Percentiles rank a stretch among this genome's conserved stretches.
Evolutionary conservation across 1,284 basidiomycete species (phyloP).

Genomic region (Phellopilus nigrolimitatus): DNA sequence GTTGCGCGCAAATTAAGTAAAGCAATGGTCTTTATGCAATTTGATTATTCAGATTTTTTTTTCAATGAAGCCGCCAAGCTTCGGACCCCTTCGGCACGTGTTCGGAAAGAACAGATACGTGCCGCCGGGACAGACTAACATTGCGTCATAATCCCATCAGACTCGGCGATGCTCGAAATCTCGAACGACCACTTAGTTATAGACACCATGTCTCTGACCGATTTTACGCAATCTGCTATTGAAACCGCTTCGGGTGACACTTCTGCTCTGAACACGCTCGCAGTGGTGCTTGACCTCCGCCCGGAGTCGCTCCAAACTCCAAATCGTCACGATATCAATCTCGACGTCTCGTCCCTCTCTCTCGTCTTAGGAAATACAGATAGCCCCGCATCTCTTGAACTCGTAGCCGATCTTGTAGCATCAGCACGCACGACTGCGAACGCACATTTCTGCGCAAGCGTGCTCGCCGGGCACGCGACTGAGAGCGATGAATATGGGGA

Average conservation of each 20-base stretch:
- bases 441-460: slow-evolving; percentile 40
- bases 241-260: neutral
- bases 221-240: neutral
- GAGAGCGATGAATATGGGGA: slow-evolving; percentile 55
- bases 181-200: no score
- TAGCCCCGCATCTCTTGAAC: neutral
- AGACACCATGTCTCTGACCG: no score
- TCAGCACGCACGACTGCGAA: slow-evolving; percentile 37
- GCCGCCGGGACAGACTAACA: no score
- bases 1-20: no score
- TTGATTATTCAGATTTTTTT: no score
- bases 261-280: slow-evolving; percentile 4
- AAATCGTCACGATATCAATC: neutral
- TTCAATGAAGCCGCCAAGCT: no score
- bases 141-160: no score
- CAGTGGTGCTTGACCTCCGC: neutral
- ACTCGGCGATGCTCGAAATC: no score
- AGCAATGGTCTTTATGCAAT: no score
- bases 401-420: slow-evolving; percentile 29
- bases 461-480: slow-evolving; percentile 46
- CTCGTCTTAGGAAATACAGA: neutral
- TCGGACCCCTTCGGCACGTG: no score
- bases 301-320: no score
- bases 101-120: no score
- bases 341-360: slow-evolving; percentile 7